Evolutionary conservation across 169 alveolate species (phyloP).

Genomic region (Theileria sp.): DNA sequence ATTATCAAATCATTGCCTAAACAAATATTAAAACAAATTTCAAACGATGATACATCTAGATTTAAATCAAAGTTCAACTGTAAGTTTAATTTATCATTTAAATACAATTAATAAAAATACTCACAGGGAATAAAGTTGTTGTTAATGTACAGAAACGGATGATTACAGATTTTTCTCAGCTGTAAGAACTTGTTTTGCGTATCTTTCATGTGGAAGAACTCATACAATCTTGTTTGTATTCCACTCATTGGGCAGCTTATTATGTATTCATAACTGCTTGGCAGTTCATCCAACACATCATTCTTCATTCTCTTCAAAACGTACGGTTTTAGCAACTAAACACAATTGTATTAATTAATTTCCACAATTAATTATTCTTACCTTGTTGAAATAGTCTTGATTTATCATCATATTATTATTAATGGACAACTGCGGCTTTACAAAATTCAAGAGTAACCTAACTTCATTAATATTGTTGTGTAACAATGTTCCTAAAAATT

Average conservation of each 20-base stretch:
- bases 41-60: too few relatives aligned
- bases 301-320: slow-evolving; percentile 93
- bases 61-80: too few relatives aligned
- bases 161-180: slow-evolving; percentile 95
- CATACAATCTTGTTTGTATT: slow-evolving; percentile 88
- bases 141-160: slow-evolving; percentile 90
- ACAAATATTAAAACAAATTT: not conserved
- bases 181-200: slow-evolving; percentile 86
- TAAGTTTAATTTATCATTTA: too few relatives aligned
- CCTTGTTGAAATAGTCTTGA: slow-evolving; percentile 66
- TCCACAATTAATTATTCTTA: slow-evolving; percentile 15
- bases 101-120: not conserved
- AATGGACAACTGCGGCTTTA: slow-evolving; percentile 91
- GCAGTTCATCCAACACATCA: slow-evolving; percentile 93
- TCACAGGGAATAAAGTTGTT: slow-evolving; percentile 76
- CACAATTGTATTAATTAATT: slow-evolving; percentile 66
- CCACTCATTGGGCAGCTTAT: slow-evolving; percentile 88
- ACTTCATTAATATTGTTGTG: slow-evolving; percentile 95
- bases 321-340: slow-evolving; percentile 94
- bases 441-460: slow-evolving; percentile 96
- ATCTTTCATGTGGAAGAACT: slow-evolving; percentile 55
- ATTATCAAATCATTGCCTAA: slow-evolving; percentile 84
- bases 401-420: slow-evolving; percentile 15
- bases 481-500: slow-evolving; percentile 87
- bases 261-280: slow-evolving; percentile 86